phyloP scores from a whole-genome alignment of 2,329 filamentous ascomycete genomes.

The Madurella fahalii region DNA sequence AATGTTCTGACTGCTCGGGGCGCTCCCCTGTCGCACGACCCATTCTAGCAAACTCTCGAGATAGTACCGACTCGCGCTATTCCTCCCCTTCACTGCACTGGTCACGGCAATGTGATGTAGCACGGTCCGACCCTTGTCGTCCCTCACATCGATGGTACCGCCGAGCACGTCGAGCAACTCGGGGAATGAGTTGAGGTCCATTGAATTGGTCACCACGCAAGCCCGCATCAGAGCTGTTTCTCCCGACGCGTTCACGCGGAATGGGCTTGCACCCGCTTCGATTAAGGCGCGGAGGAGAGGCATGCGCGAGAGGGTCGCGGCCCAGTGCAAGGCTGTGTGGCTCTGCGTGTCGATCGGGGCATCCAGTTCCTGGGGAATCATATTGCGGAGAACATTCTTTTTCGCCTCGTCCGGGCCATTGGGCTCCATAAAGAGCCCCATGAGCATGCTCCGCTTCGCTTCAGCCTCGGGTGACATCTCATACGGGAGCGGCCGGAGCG shows the following conservation, averaged over 20 bases:
- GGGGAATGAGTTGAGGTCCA: slow-evolving; percentile 85
- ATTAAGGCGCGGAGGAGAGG: slow-evolving; percentile 78
- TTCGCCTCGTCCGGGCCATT: slow-evolving; percentile 62
- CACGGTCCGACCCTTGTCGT: slow-evolving; percentile 85
- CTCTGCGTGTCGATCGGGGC: slow-evolving; percentile 85
- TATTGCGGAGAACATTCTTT: slow-evolving; percentile 70
- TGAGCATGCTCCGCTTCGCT: slow-evolving; percentile 74
- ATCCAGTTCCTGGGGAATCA: slow-evolving; percentile 79
- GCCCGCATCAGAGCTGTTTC: slow-evolving; percentile 93
- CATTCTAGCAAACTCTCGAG: slow-evolving; percentile 92
- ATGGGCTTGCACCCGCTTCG: slow-evolving; percentile 78
- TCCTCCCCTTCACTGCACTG: slow-evolving; percentile 89
- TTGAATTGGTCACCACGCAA: slow-evolving; percentile 88
- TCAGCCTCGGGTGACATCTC: slow-evolving; percentile 63
- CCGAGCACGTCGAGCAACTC: slow-evolving; percentile 86
- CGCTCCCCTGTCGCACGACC: slow-evolving; percentile 74
- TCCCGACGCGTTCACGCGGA: slow-evolving; percentile 80
- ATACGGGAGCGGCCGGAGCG: slow-evolving; percentile 61
- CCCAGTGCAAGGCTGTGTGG: slow-evolving; percentile 94
- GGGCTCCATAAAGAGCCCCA: slow-evolving; percentile 77
- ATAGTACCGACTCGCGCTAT: slow-evolving; percentile 90
- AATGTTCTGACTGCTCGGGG: slow-evolving; percentile 39
- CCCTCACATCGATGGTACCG: slow-evolving; percentile 83
- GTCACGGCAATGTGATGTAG: slow-evolving; percentile 95
- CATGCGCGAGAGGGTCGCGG: slow-evolving; percentile 84